These are phyloP conservation scores for Brassica nigra DNA, from an alignment of 345 rosid genomes.

Conservation along the genomic window DNA sequence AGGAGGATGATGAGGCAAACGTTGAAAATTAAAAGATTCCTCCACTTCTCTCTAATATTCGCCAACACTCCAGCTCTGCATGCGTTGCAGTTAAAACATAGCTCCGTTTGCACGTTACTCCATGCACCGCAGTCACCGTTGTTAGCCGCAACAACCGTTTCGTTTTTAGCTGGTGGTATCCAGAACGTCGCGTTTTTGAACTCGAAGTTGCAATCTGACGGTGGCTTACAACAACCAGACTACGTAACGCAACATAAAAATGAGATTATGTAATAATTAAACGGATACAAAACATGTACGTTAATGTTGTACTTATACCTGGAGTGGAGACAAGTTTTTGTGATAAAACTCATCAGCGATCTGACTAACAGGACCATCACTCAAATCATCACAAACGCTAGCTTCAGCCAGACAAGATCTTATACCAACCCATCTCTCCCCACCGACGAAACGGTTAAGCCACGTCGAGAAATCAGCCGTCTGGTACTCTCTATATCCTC, in stretches of 20 bases:
- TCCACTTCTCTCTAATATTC: conserved; percentile 51
- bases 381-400: conserved; percentile 33
- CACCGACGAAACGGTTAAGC: conserved; percentile 41
- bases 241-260: neutral
- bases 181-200: conserved; percentile 47
- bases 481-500: conserved; percentile 41
- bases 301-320: neutral
- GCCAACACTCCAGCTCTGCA: conserved; percentile 61
- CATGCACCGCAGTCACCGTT: conserved; percentile 52
- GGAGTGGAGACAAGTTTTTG: conserved; percentile 41
- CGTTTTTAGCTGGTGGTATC: conserved; percentile 36
- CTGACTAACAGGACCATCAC: conserved; percentile 33
- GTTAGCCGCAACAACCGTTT: neutral
- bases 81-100: conserved; percentile 63
- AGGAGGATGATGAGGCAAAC: conserved; percentile 32
- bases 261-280: neutral
- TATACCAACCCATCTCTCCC: conserved; percentile 41
- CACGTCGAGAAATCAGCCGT: conserved; percentile 40
- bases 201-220: conserved; percentile 49
- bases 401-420: conserved; percentile 43
- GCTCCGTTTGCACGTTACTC: conserved; percentile 48
- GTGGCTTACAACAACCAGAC: conserved; percentile 80
- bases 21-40: conserved; percentile 42
- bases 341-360: conserved; percentile 46
- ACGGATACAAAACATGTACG: neutral